These are phyloP conservation scores for Yamadazyma scolyti DNA, from an alignment of 805 yeast genomes.

Conservation along the genomic window DNA sequence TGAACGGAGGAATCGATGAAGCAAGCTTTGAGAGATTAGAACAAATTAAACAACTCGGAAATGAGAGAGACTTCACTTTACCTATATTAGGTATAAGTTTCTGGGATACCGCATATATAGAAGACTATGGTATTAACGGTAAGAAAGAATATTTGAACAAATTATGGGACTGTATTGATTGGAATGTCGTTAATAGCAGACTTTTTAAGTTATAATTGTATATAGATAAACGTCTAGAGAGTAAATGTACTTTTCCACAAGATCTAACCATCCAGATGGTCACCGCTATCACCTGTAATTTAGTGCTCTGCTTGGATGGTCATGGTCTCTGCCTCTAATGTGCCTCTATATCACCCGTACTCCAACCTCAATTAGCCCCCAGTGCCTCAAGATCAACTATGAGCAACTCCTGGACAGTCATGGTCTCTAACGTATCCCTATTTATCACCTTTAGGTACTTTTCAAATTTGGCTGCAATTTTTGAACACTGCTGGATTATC, in stretches of 20 bases:
- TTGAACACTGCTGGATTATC: conserved; percentile 26
- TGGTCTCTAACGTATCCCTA: conserved; percentile 12
- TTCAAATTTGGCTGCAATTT: conserved; percentile 15
- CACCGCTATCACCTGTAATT: too few relatives aligned
- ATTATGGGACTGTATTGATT: conserved; percentile 76
- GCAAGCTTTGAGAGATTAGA: conserved; percentile 48
- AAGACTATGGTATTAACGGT: conserved; percentile 80
- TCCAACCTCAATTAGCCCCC: too few relatives aligned
- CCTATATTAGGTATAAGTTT: conserved; percentile 76
- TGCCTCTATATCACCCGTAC: too few relatives aligned
- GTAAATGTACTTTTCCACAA: too few relatives aligned
- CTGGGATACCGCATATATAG: conserved; percentile 87
- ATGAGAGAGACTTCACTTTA: conserved; percentile 57
- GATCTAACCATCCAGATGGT: too few relatives aligned
- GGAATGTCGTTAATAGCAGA: conserved; percentile 68
- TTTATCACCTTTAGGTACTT: conserved; percentile 16
- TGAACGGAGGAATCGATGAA: conserved; percentile 66
- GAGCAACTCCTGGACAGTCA: conserved; percentile 16
- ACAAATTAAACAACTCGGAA: conserved; percentile 40
- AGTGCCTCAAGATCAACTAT: conserved; percentile 12
- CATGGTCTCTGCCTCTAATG: too few relatives aligned
- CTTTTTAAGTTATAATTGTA: conserved; percentile 31
- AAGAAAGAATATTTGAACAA: conserved; percentile 68
- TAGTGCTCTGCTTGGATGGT: too few relatives aligned
- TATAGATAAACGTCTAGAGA: not conserved